These are phyloP conservation scores for Vitis riparia DNA, from an alignment of 164 flowering plant genomes.

Conservation along the genomic window DNA sequence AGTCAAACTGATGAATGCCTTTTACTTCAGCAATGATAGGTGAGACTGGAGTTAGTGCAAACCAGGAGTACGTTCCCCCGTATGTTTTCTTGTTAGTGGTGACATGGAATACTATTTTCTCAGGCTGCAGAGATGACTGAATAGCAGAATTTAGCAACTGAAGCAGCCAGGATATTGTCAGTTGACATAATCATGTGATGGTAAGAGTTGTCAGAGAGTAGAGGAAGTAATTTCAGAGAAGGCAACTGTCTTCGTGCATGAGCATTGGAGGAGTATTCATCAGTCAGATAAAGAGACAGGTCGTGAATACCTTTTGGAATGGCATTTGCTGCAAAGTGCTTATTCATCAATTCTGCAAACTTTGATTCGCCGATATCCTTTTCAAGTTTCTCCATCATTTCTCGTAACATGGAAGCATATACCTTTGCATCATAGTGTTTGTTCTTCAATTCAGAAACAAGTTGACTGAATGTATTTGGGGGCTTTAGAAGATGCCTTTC, in stretches of 20 bases:
- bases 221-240: too few relatives aligned
- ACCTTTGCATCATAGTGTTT: too few relatives aligned
- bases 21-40: slow-evolving; percentile 65
- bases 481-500: slow-evolving; percentile 15
- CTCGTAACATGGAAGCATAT: too few relatives aligned
- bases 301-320: slow-evolving; percentile 32
- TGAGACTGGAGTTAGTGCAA: slow-evolving; percentile 77
- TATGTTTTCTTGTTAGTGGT: slow-evolving; percentile 98
- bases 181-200: too few relatives aligned
- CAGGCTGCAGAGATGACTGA: too few relatives aligned
- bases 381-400: too few relatives aligned
- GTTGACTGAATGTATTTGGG: too few relatives aligned
- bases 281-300: slow-evolving; percentile 87
- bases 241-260: slow-evolving; percentile 80
- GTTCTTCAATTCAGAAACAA: too few relatives aligned
- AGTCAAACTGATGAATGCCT: slow-evolving; percentile 66
- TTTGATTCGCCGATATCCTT: slow-evolving; percentile 70
- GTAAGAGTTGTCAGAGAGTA: too few relatives aligned
- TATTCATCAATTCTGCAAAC: slow-evolving; percentile 86
- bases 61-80: slow-evolving; percentile 99
- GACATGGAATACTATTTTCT: slow-evolving; percentile 74
- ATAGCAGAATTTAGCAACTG: too few relatives aligned
- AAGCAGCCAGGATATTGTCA: too few relatives aligned
- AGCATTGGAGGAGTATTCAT: slow-evolving; percentile 97
- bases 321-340: slow-evolving; percentile 88